phyloP scores from a whole-genome alignment of 2,329 filamentous ascomycete species.

The Stagonosporopsis chrysanthemi region DNA sequence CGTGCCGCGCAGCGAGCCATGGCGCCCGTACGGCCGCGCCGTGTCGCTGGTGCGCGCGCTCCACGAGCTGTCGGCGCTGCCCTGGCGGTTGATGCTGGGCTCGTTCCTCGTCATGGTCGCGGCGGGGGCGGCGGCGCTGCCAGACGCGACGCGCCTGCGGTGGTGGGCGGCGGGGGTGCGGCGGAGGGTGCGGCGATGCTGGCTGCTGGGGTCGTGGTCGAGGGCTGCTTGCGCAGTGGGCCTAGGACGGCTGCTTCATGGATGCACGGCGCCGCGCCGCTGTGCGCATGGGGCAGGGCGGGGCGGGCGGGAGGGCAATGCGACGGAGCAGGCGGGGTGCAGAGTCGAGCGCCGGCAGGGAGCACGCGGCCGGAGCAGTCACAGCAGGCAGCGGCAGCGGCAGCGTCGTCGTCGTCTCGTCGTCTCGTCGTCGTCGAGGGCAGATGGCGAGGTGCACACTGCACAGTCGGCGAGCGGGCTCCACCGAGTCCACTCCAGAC shows the following conservation, averaged over 20 bases:
- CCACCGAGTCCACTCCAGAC: constrained; percentile 30
- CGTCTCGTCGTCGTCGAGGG: constrained; percentile 5
- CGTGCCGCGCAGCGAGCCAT: constrained; percentile 47
- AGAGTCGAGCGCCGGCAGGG: background rate
- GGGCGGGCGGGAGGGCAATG: constrained; percentile 3
- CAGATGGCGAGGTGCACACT: constrained; percentile 8
- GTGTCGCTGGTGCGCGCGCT: constrained; percentile 74
- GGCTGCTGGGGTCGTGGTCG: constrained; percentile 24
- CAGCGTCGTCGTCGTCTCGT: too few species aligned
- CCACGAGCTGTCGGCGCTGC: constrained; percentile 70
- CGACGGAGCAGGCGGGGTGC: constrained; percentile 18
- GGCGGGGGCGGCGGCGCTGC: constrained; percentile 18
- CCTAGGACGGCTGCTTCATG: constrained; percentile 51
- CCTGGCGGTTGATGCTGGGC: constrained; percentile 69
- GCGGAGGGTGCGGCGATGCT: constrained; percentile 25
- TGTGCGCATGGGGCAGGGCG: constrained; percentile 25
- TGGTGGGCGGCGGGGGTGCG: constrained; percentile 17
- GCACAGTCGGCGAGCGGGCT: constrained; percentile 19
- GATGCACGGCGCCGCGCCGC: constrained; percentile 30
- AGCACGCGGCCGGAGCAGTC: too few species aligned
- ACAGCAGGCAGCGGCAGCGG: constrained; percentile 7
- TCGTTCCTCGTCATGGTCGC: constrained; percentile 71
- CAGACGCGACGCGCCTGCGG: constrained; percentile 10
- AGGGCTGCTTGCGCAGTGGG: constrained; percentile 44
- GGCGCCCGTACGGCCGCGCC: constrained; percentile 57